Base-by-base conservation (phyloP, 805 yeast genomes). In the Blastobotrys chiropterorum region DNA sequence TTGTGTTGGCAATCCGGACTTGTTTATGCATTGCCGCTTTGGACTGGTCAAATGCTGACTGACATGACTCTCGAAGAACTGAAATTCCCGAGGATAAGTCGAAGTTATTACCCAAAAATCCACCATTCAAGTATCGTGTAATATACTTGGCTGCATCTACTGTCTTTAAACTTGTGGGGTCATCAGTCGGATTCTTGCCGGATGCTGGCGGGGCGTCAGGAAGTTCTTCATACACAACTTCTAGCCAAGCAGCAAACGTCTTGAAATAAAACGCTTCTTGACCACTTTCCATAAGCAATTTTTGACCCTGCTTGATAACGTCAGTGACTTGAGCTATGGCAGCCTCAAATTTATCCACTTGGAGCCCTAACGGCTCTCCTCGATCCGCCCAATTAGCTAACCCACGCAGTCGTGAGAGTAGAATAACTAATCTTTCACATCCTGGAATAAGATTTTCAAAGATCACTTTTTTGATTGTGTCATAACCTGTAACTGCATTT, bases 381-480 rank as follows among this genome's bases (percentile, higher is more conserved):
- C 63, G 47, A 8, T 62, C 64, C 19, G 62, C 61, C 78, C 82
- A 78, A 47, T 65, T 62, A 0, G 75, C 60, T 3, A 74, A 53
- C 3, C 81, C 77, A 34, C 64, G 65, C 5, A 81, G 56, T 13
- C 72, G 67, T 15, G 74, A 72, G 1, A 80, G 58, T n/a, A 76
- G 61, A 0, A 77, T 63, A 3, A 80, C 58, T 16, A 77, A 55
- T 47, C 80, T 72, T 47, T 82, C 85, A 8, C 74, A 55, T 0
- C 78, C 70, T 6, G 79, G 74, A 5, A 80, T 69, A 16, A 79
- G 44, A 44, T 71, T 72, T 38, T 75, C 71, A 57, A 76, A 80
- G 1, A 75, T 50, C 3, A 63, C 56, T 48, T 73, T 73, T 51
- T 79, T 59, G 0, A 72, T 61, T 21, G 62, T 60, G 34, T 79